Conservation (phyloP, 805 yeast genomes). For the Debaryomyces maramus region DNA sequence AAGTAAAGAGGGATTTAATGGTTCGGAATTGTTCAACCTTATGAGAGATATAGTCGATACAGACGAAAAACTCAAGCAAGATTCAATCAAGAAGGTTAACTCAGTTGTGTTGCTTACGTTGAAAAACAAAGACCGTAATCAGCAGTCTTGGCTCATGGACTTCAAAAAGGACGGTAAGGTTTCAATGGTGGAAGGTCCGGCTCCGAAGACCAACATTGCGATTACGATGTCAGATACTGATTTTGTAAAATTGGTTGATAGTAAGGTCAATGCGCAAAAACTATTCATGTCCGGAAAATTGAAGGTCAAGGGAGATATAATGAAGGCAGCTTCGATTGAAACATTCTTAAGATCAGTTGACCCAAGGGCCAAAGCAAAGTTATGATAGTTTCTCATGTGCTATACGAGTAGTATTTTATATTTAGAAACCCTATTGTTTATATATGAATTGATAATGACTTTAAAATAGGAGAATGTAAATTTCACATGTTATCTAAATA, state of each 20-base stretch:
- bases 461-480: no score
- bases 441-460: no score
- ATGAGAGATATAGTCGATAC: constrained; percentile 39
- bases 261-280: constrained; percentile 83
- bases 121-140: constrained; percentile 59
- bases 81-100: constrained; percentile 50
- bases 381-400: no score
- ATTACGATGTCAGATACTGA: constrained; percentile 66
- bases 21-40: constrained; percentile 42
- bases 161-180: constrained; percentile 58
- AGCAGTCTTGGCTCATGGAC: constrained; percentile 66
- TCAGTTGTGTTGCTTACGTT: constrained; percentile 67
- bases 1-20: constrained; percentile 42
- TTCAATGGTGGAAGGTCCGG: constrained; percentile 41
- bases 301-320: constrained; percentile 85
- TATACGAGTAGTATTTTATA: no score
- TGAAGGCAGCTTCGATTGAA: constrained; percentile 83
- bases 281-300: constrained; percentile 81
- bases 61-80: constrained; percentile 33
- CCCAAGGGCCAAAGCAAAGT: constrained; percentile 47
- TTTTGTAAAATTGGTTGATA: constrained; percentile 67
- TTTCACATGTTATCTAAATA: no score
- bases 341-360: constrained; percentile 55
- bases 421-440: no score
- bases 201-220: constrained; percentile 59